Percentiles rank a stretch among this genome's conserved stretches.
Evolutionary conservation across 2,329 filamentous ascomycete species (phyloP).

Genomic region (Ophiostoma perfectum): DNA sequence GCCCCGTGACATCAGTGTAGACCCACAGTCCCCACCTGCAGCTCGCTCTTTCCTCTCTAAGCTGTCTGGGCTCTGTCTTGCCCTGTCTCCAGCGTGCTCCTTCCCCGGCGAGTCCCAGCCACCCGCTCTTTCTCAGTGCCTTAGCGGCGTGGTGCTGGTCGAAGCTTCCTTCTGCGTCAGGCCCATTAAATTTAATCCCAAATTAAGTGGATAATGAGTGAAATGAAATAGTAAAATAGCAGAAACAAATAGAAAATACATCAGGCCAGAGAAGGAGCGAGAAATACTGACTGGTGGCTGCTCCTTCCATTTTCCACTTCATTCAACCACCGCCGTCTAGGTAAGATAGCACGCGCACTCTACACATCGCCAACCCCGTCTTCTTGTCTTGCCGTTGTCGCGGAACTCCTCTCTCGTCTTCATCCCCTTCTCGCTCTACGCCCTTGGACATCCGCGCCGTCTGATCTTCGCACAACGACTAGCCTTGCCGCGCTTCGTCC

Average conservation of each 20-base stretch:
- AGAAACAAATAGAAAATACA: slow-evolving; percentile 13
- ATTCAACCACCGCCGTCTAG: slow-evolving; percentile 8
- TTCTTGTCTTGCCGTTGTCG: slow-evolving; percentile 3
- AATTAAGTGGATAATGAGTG: slow-evolving; percentile 10
- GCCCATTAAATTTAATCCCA: background rate
- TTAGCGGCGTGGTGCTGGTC: slow-evolving; percentile 2
- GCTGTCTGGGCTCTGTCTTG: slow-evolving; percentile 10
- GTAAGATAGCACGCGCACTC: slow-evolving; percentile 10
- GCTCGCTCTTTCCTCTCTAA: background rate
- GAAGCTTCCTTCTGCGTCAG: background rate
- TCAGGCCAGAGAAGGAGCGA: background rate
- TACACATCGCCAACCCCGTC: slow-evolving; percentile 14
- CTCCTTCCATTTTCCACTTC: slow-evolving; percentile 15
- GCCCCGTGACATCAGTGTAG: slow-evolving; percentile 22
- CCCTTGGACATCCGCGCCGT: background rate
- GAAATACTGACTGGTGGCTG: slow-evolving; percentile 6
- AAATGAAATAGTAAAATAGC: slow-evolving; percentile 12
- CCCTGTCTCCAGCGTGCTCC: slow-evolving; percentile 5
- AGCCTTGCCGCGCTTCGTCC: background rate
- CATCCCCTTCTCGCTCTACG: background rate
- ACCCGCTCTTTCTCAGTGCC: slow-evolving; percentile 12
- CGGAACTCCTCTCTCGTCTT: slow-evolving; percentile 9
- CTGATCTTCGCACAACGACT: background rate
- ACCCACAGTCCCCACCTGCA: slow-evolving; percentile 17
- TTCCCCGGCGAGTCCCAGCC: slow-evolving; percentile 17